Conservation (phyloP, 306 rosid genomes). For the Quercus robur region DNA sequence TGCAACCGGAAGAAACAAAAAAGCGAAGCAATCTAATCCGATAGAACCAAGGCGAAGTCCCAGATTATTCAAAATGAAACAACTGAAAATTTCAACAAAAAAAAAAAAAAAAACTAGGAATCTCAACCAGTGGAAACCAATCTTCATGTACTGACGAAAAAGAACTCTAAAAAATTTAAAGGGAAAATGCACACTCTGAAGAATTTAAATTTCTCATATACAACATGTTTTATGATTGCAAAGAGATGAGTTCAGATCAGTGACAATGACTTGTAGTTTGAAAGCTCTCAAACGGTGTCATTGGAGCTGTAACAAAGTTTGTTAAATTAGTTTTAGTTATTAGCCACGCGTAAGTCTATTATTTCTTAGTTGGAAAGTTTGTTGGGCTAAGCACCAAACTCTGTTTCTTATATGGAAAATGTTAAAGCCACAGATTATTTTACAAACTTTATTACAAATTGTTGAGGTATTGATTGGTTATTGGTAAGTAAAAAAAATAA, state of each 20-base stretch:
- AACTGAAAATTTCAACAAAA: conserved; percentile 41
- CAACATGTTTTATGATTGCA: conserved; percentile 1
- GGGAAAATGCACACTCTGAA: not conserved
- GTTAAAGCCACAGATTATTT: too few relatives aligned
- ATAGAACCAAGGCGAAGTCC: conserved; percentile 64
- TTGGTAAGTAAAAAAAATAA: too few relatives aligned
- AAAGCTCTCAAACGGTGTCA: too few relatives aligned
- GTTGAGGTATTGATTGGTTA: too few relatives aligned
- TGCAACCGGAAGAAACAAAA: conserved; percentile 80
- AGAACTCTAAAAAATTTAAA: not conserved
- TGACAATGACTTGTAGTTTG: not conserved
- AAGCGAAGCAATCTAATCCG: conserved; percentile 65
- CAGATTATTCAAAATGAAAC: conserved; percentile 38
- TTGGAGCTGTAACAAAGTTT: too few relatives aligned
- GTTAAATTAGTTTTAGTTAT: too few relatives aligned
- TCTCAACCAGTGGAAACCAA: conserved; percentile 16
- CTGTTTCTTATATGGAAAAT: too few relatives aligned
- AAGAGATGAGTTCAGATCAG: too few relatives aligned
- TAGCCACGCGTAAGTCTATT: too few relatives aligned
- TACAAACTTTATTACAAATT: too few relatives aligned
- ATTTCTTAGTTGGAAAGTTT: too few relatives aligned
- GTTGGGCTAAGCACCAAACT: too few relatives aligned
- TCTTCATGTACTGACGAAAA: not conserved
- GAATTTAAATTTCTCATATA: conserved; percentile 1
- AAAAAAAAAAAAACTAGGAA: not conserved